A percentile compares a stretch with the other conserved stretches of the same genome.
phyloP scores from a whole-genome alignment of 257 asterid species.

The Avicennia marina region DNA sequence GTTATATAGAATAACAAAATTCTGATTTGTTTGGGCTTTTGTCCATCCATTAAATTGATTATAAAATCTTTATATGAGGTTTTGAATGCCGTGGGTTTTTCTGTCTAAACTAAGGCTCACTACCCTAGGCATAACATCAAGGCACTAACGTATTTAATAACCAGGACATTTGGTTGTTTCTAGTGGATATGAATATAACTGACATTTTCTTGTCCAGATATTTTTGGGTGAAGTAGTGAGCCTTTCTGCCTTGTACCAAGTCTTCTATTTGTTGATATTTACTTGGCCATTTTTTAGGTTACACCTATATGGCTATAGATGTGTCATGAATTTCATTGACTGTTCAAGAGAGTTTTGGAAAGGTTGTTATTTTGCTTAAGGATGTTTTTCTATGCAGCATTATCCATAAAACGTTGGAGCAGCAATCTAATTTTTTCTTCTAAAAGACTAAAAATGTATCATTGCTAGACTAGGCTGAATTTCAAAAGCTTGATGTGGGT shows the following conservation, averaged over 20 bases:
- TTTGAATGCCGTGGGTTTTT: background rate
- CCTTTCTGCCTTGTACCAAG: no score
- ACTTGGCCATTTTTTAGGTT: background rate
- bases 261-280: background rate
- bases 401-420: no score
- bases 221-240: no score
- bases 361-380: background rate
- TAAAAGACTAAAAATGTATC: no score
- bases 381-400: no score
- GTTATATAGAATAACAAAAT: background rate
- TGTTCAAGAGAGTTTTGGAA: background rate
- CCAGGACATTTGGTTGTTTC: background rate
- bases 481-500: no score
- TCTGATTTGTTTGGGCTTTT: slow-evolving; percentile 1
- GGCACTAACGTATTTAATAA: background rate
- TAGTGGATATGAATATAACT: background rate
- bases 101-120: background rate
- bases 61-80: background rate
- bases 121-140: background rate
- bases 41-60: background rate
- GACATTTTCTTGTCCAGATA: no score
- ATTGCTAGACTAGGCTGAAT: no score
- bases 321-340: background rate
- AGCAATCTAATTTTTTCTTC: no score
- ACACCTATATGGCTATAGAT: background rate